Percentiles rank a stretch among this genome's conserved stretches.
These are phyloP conservation scores for Senecio squalidus DNA, from an alignment of 140 eudicot genomes.

Conservation along the genomic window DNA sequence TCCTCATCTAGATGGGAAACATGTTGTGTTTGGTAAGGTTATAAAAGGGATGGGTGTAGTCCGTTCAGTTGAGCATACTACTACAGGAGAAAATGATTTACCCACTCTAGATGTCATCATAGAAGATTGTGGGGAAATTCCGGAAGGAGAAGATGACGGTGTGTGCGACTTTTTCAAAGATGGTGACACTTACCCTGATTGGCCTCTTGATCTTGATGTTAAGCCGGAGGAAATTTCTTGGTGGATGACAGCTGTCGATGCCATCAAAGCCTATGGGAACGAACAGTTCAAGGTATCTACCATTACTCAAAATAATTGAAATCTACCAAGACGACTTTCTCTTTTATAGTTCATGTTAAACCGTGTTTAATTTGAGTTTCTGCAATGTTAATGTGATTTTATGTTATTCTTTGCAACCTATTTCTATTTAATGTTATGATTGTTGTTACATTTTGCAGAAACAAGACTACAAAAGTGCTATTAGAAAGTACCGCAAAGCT, in stretches of 20 bases:
- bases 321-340: too few relatives aligned
- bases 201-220: constrained; percentile 81
- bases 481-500: constrained; percentile 82
- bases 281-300: constrained; percentile 71
- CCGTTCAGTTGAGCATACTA: constrained; percentile 72
- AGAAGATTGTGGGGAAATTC: constrained; percentile 90
- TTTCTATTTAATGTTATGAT: neutral
- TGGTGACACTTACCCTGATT: constrained; percentile 88
- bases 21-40: too few relatives aligned
- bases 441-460: constrained; percentile 39
- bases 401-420: neutral
- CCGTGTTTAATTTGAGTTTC: neutral
- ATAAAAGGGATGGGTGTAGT: constrained; percentile 87
- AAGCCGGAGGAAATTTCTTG: constrained; percentile 62
- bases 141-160: constrained; percentile 88
- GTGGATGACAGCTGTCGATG: constrained; percentile 70
- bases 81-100: constrained; percentile 29
- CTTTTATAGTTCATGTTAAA: too few relatives aligned
- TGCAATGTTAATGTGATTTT: neutral
- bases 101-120: constrained; percentile 65
- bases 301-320: neutral
- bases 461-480: constrained; percentile 82
- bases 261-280: constrained; percentile 66
- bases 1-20: too few relatives aligned
- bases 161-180: constrained; percentile 72